phyloP scores from a whole-genome alignment of 2,329 filamentous ascomycete species.

The Cercospora beticola region DNA sequence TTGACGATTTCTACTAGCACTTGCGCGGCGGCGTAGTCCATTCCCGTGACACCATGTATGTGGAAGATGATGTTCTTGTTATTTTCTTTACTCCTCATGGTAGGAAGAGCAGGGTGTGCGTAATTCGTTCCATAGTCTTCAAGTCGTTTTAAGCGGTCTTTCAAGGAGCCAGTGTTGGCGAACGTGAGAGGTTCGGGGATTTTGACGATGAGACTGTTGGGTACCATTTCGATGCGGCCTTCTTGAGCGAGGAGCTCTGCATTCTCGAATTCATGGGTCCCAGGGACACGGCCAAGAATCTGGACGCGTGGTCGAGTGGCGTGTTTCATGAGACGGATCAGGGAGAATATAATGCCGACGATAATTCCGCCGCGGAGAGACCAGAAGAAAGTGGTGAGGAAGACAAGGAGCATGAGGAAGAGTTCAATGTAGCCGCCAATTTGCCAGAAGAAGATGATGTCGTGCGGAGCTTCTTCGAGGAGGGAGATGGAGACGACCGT shows the following conservation, averaged over 20 bases:
- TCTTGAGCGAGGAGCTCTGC: slow-evolving; percentile 57
- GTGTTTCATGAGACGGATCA: slow-evolving; percentile 86
- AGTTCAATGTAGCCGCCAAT: slow-evolving; percentile 87
- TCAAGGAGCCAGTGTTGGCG: slow-evolving; percentile 88
- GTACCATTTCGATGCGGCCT: slow-evolving; percentile 72
- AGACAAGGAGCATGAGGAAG: slow-evolving; percentile 83
- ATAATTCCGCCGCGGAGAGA: slow-evolving; percentile 91
- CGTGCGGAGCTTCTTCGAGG: slow-evolving; percentile 91
- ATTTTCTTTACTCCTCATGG: slow-evolving; percentile 71
- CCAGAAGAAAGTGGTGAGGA: slow-evolving; percentile 90
- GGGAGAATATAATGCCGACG: slow-evolving; percentile 84
- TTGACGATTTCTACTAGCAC: slow-evolving; percentile 87
- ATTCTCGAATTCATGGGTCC: slow-evolving; percentile 77
- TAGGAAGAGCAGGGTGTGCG: slow-evolving; percentile 83
- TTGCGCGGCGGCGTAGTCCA: slow-evolving; percentile 91
- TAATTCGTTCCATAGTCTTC: slow-evolving; percentile 85
- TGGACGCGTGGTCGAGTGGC: slow-evolving; percentile 91
- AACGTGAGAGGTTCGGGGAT: slow-evolving; percentile 96
- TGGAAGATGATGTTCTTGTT: slow-evolving; percentile 96
- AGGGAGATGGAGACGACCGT: slow-evolving; percentile 92
- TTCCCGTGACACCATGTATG: slow-evolving; percentile 91
- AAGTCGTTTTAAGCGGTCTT: slow-evolving; percentile 75
- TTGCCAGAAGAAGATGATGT: slow-evolving; percentile 82
- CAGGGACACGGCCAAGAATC: slow-evolving; percentile 85
- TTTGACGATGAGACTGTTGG: slow-evolving; percentile 92